A percentile compares a stretch with the other conserved stretches of the same genome.
These are phyloP conservation scores for Mycosphaerella arachidis DNA, from an alignment of 2,329 filamentous ascomycete species.

Conservation along the genomic window DNA sequence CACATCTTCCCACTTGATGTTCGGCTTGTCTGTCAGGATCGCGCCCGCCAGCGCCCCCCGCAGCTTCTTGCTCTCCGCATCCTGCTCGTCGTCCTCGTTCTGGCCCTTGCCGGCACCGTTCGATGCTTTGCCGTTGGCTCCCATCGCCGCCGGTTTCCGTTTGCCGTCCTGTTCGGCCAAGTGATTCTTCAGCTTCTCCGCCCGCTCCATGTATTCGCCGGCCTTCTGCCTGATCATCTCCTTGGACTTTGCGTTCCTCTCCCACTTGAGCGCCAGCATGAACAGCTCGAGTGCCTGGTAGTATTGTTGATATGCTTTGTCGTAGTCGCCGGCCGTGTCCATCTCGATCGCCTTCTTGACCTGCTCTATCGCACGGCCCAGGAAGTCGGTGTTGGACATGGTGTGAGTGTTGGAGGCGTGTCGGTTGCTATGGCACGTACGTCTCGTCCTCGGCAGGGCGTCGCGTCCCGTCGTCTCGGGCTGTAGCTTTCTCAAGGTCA, in stretches of 20 bases:
- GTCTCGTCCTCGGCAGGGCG: not conserved
- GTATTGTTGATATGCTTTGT: conserved; percentile 94
- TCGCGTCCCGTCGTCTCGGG: too few relatives aligned
- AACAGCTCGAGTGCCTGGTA: conserved; percentile 95
- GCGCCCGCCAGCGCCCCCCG: conserved; percentile 84
- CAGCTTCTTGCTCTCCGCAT: conserved; percentile 93
- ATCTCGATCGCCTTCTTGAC: conserved; percentile 97
- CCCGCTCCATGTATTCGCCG: conserved; percentile 95
- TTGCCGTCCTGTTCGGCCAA: conserved; percentile 65
- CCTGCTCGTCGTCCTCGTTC: conserved; percentile 59
- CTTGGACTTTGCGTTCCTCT: conserved; percentile 96
- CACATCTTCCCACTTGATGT: conserved; percentile 97
- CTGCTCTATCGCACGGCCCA: conserved; percentile 91
- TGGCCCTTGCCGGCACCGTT: conserved; percentile 60
- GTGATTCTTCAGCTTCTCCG: conserved; percentile 95
- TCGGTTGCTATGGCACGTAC: not conserved
- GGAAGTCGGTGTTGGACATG: conserved; percentile 96
- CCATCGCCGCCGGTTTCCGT: conserved; percentile 68
- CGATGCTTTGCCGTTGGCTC: conserved; percentile 64
- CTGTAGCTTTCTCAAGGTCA: too few relatives aligned
- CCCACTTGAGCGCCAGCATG: conserved; percentile 98
- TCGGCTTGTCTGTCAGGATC: conserved; percentile 91
- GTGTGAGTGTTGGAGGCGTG: conserved; percentile 5
- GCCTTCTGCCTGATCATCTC: conserved; percentile 96
- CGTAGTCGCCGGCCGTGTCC: conserved; percentile 93